Evolutionary conservation across 257 asterid species (phyloP), one percentile per base, ranked within the genome.

Genomic region (Solanum corneliomulleri): DNA sequence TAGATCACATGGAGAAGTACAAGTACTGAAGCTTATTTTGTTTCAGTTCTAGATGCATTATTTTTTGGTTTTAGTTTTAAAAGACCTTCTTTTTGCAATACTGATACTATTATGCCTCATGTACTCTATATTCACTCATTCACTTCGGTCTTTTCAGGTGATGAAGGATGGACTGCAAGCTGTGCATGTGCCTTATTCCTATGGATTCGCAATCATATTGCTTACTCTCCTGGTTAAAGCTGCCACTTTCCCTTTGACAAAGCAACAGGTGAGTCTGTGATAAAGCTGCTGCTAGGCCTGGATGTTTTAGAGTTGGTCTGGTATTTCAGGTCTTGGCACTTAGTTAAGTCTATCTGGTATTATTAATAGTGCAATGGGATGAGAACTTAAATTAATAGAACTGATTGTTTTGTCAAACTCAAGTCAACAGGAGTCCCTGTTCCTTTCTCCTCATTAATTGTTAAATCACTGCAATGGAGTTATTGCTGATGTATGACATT

Each of bases 181-280:
- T 86, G 97, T 97, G 89, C 99, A 97, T 88, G 97, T 97, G 87
- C 99, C 99, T 66, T 97, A 96, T 89, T 58, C 99, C 68, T 96
- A 97, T 92, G 99, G 99, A 87, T 96, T 97, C 89, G 98, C 99
- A 86, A 96, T 97, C 88, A 96, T 97, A 89, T 91, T 97, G 93
- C 96, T 97, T 45, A 96, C 99, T 1, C 91, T 97, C 89, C 74
- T 97, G n/a, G 99, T 97, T 86, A 97, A 97, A 92, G 87, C 90
- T 44, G 99, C 94, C 88, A 97, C 99, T 23, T 88, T 95, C 69
- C 99, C 99, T 58, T 92, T 97, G 95, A 97, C 99, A 86, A 97
- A 96, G 94, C 96, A 95, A 88, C 99, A 97, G 99, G 99, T 97
- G 91, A 91, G 75, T 74, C 76, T 82, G 84, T 90, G 71, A 31